Evolutionary conservation across 2,329 filamentous ascomycete species (phyloP).

Genomic region (Beauveria sp.): DNA sequence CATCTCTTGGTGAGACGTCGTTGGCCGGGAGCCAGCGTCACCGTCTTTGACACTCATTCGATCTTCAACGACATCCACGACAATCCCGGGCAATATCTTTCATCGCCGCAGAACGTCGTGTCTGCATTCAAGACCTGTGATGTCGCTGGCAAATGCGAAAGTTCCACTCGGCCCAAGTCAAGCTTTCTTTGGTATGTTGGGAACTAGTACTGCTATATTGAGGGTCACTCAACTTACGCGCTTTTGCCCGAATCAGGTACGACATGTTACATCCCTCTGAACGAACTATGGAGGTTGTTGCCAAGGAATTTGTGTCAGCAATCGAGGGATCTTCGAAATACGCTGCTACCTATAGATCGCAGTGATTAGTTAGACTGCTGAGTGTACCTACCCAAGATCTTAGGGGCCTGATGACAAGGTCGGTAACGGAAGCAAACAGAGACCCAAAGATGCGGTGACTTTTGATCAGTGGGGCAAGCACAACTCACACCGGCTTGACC

Average conservation of each 20-base stretch:
- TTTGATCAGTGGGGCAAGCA: not conserved
- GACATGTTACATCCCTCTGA: conserved; percentile 67
- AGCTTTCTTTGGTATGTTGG: conserved; percentile 57
- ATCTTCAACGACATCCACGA: conserved; percentile 59
- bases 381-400: not conserved
- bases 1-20: conserved; percentile 34
- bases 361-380: not conserved
- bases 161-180: conserved; percentile 37
- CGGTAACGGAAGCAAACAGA: not conserved
- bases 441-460: not conserved
- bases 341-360: conserved; percentile 17
- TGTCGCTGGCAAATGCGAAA: conserved; percentile 26
- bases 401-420: not conserved
- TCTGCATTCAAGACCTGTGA: conserved; percentile 50
- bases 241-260: conserved; percentile 26
- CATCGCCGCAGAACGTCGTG: conserved; percentile 54
- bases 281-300: conserved; percentile 42
- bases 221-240: not conserved
- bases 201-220: not conserved
- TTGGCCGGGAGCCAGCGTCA: conserved; percentile 53
- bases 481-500: not conserved
- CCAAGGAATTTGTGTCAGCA: conserved; percentile 33
- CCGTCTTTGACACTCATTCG: conserved; percentile 59
- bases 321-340: conserved; percentile 34
- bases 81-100: conserved; percentile 53